Percentiles rank a stretch among this genome's conserved stretches.
phyloP scores from a whole-genome alignment of 768 basidiomycete species.

The Mycena rebaudengoi region DNA sequence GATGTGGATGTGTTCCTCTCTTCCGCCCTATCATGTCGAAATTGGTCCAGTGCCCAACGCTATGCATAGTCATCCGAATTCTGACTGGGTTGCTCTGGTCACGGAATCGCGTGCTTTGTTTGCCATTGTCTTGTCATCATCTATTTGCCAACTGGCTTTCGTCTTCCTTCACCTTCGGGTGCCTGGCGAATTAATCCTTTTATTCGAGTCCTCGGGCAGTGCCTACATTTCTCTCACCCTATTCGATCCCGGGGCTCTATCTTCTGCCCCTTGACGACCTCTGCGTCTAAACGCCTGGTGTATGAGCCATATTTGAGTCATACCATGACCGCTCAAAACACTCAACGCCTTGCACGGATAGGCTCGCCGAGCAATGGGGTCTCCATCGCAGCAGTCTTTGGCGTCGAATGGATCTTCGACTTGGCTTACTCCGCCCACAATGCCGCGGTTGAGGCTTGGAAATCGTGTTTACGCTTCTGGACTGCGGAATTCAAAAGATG shows the following conservation, averaged over 20 bases:
- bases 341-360: slow-evolving; percentile 11
- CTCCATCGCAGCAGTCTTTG: slow-evolving; percentile 16
- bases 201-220: too few species aligned
- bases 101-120: too few species aligned
- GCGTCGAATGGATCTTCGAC: slow-evolving; percentile 11
- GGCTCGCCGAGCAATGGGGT: slow-evolving; percentile 7
- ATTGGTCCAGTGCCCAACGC: too few species aligned
- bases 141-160: background rate
- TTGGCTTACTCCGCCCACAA: slow-evolving; percentile 7
- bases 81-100: too few species aligned
- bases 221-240: too few species aligned
- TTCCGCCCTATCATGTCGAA: too few species aligned
- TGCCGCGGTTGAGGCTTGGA: slow-evolving; percentile 11
- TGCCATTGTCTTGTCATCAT: background rate
- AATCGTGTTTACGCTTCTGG: slow-evolving; percentile 1
- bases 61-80: too few species aligned
- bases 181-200: background rate
- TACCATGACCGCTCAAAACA: slow-evolving; percentile 8
- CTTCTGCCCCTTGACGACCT: background rate
- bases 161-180: background rate
- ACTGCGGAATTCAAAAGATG: slow-evolving; percentile 8
- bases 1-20: too few species aligned
- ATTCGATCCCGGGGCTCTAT: background rate
- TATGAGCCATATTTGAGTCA: too few species aligned
- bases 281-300: too few species aligned